phyloP scores from a whole-genome alignment of 2,329 filamentous ascomycete species.

The Fusarium abutilonis region DNA sequence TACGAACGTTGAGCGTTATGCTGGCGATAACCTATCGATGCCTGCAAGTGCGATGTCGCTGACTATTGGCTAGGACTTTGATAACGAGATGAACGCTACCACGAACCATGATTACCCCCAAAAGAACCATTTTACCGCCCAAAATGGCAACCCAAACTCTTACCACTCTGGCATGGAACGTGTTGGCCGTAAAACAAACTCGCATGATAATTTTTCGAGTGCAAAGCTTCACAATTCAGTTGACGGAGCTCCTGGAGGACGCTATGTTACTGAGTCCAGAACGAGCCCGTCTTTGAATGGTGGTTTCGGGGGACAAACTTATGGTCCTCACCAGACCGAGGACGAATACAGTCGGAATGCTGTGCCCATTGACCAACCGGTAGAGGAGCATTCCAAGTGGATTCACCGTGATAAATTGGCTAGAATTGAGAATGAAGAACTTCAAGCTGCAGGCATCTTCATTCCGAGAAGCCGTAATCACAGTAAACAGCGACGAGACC shows the following conservation, averaged over 20 bases:
- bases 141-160: constrained; percentile 44
- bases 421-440: constrained; percentile 81
- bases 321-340: constrained; percentile 33
- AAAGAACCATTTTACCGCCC: constrained; percentile 28
- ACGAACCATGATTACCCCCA: constrained; percentile 35
- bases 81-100: constrained; percentile 32
- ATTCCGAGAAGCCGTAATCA: constrained; percentile 64
- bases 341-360: constrained; percentile 44
- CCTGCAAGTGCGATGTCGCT: constrained; percentile 22
- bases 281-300: constrained; percentile 39
- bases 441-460: constrained; percentile 79
- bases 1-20: constrained; percentile 43
- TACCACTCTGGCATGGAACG: constrained; percentile 44
- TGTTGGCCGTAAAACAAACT: constrained; percentile 51
- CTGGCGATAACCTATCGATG: too few relatives aligned
- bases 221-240: constrained; percentile 38
- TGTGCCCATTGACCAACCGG: constrained; percentile 46
- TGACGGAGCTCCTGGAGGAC: constrained; percentile 39
- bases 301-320: constrained; percentile 4
- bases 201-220: constrained; percentile 46
- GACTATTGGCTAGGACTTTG: constrained; percentile 33
- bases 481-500: constrained; percentile 58
- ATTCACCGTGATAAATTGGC: constrained; percentile 87
- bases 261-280: constrained; percentile 41
- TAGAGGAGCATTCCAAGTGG: constrained; percentile 76